Evolutionary conservation across 176 grass and related monocot genomes (phyloP).

Genomic region (Olyra latifolia): DNA sequence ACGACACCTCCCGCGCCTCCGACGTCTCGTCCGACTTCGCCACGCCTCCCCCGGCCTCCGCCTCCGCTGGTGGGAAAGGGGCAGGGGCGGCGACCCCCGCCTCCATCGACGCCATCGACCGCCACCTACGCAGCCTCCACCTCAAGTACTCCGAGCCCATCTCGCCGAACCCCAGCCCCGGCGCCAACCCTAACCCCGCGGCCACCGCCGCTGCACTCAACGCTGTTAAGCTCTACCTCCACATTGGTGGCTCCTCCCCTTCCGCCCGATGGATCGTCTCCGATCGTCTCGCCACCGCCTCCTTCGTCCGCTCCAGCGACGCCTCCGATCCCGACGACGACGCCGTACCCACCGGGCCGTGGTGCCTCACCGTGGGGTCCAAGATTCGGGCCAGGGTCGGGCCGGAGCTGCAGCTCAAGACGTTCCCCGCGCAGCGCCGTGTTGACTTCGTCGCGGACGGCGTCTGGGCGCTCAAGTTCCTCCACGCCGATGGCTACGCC

Average conservation of each 20-base stretch:
- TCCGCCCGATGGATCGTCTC: slow-evolving; percentile 75
- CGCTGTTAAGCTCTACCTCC: slow-evolving; percentile 84
- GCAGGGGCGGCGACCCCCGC: slow-evolving; percentile 37
- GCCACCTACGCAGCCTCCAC: slow-evolving; percentile 69
- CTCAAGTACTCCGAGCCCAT: slow-evolving; percentile 74
- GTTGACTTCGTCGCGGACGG: slow-evolving; percentile 86
- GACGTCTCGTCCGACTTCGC: slow-evolving; percentile 49
- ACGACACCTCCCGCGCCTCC: slow-evolving; percentile 41
- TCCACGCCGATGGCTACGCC: slow-evolving; percentile 50
- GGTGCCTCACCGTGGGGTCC: slow-evolving; percentile 70
- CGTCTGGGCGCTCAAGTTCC: slow-evolving; percentile 91
- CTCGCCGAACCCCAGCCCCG: slow-evolving; percentile 59
- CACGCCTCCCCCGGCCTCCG: slow-evolving; percentile 54
- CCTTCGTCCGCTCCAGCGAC: slow-evolving; percentile 58
- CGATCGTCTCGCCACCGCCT: slow-evolving; percentile 60
- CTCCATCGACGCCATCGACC: slow-evolving; percentile 69
- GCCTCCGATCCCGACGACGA: slow-evolving; percentile 42
- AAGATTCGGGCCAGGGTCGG: slow-evolving; percentile 66
- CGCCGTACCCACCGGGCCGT: slow-evolving; percentile 42
- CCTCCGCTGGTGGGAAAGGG: neutral
- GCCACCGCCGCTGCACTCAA: slow-evolving; percentile 39
- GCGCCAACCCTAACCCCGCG: slow-evolving; percentile 12
- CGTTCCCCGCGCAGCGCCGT: slow-evolving; percentile 68
- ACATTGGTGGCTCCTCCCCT: slow-evolving; percentile 71
- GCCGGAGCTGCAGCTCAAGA: slow-evolving; percentile 88